Percentiles rank a stretch among this genome's conserved stretches.
Conservation (phyloP, 2,329 filamentous ascomycete genomes). For the Claviceps spartinae region DNA sequence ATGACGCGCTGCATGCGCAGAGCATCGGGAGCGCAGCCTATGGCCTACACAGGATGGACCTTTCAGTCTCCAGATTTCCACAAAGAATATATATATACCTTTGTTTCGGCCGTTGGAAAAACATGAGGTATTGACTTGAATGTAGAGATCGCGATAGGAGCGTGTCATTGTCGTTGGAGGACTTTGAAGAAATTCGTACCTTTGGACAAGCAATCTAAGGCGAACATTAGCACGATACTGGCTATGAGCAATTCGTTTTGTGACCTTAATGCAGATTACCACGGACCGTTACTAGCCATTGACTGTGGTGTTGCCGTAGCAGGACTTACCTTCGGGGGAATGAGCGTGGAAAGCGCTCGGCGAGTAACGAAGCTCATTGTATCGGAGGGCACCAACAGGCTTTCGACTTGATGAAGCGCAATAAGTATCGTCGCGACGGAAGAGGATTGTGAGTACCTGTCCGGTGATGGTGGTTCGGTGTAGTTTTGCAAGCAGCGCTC, state of each 20-base stretch:
- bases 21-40: conserved; percentile 90
- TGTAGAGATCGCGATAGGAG: no score
- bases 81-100: neutral
- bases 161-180: neutral
- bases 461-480: conserved; percentile 9
- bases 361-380: conserved; percentile 89
- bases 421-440: conserved; percentile 20
- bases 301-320: neutral
- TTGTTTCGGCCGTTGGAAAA: neutral
- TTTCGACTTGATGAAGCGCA: conserved; percentile 13
- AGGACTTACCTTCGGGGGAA: conserved; percentile 81
- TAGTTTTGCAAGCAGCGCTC: conserved; percentile 34
- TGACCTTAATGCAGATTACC: no score
- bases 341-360: conserved; percentile 92
- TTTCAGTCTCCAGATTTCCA: conserved; percentile 20
- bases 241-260: conserved; percentile 2
- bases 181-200: conserved; percentile 33
- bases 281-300: neutral
- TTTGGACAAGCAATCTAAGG: conserved; percentile 65
- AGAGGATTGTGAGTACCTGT: conserved; percentile 19
- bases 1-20: conserved; percentile 96
- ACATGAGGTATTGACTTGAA: neutral
- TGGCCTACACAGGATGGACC: conserved; percentile 46
- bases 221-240: conserved; percentile 11
- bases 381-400: conserved; percentile 19